These are phyloP conservation scores for Pleurotus sapidus DNA, from an alignment of 768 basidiomycete genomes.

Conservation along the genomic window DNA sequence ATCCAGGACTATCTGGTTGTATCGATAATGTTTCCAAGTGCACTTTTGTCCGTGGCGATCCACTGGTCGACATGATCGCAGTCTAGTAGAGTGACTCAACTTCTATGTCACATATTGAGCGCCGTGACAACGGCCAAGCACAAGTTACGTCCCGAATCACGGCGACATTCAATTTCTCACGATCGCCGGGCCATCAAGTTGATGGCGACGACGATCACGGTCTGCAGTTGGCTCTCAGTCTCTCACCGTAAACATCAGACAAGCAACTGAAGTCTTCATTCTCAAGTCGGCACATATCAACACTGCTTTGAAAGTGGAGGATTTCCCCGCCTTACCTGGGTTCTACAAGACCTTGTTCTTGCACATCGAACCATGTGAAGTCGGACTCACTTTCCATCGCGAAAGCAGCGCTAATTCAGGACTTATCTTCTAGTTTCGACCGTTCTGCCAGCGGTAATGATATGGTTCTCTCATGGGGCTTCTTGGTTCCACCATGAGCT, in stretches of 20 bases:
- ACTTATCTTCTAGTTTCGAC: conserved; percentile 39
- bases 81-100: neutral
- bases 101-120: neutral
- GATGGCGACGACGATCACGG: too few relatives aligned
- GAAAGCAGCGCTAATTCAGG: neutral
- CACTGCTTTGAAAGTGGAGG: neutral
- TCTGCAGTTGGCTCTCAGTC: too few relatives aligned
- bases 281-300: neutral
- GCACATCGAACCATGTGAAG: conserved; percentile 54
- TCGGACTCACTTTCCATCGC: neutral
- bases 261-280: too few relatives aligned
- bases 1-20: conserved; percentile 57
- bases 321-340: conserved; percentile 53
- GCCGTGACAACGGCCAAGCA: too few relatives aligned
- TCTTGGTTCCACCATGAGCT: conserved; percentile 60
- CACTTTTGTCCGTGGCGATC: neutral
- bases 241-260: too few relatives aligned
- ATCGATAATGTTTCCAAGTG: neutral
- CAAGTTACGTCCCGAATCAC: neutral
- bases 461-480: conserved; percentile 50
- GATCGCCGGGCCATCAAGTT: neutral
- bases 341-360: conserved; percentile 55
- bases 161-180: neutral
- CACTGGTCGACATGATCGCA: neutral
- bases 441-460: conserved; percentile 44